phyloP scores from a whole-genome alignment of 225 moss, liverwort and hornwort species.

The Takakia lepidozioides region DNA sequence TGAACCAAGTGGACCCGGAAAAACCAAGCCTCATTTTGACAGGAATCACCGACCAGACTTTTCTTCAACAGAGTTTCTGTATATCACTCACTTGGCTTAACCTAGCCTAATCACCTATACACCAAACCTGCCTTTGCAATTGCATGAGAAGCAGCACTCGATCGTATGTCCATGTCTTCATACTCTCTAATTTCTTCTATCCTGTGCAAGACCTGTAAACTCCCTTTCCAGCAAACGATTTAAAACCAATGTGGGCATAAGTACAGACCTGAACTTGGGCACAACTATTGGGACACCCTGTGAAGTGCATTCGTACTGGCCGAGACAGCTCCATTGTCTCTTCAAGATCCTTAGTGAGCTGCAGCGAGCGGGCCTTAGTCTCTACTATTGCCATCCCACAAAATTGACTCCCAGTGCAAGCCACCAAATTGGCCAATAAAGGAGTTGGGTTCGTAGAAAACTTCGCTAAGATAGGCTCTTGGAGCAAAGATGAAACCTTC shows the following conservation, averaged over 20 bases:
- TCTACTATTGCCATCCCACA: constrained; percentile 81
- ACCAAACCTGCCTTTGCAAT: neutral
- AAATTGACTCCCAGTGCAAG: constrained; percentile 89
- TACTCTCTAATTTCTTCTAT: no score
- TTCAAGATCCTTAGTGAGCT: constrained; percentile 68
- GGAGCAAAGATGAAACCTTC: constrained; percentile 40
- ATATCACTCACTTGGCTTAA: no score
- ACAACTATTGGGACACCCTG: constrained; percentile 89
- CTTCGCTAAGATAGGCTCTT: constrained; percentile 54
- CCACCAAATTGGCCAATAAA: constrained; percentile 61
- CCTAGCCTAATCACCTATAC: no score
- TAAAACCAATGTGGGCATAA: no score
- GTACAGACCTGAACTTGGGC: constrained; percentile 82
- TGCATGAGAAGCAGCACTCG: no score
- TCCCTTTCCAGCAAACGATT: no score
- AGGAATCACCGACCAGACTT: no score
- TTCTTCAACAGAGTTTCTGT: no score
- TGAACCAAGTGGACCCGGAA: no score
- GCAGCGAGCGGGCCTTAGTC: constrained; percentile 62
- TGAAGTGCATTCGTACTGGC: constrained; percentile 83
- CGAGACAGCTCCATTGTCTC: constrained; percentile 63
- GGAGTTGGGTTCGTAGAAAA: constrained; percentile 57
- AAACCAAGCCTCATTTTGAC: no score
- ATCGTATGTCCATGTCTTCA: no score
- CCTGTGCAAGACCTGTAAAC: no score